A percentile compares a stretch with the other conserved stretches of the same genome.
Evolutionary conservation across 208 protist species (phyloP).

Genomic region (Jaenimonas drosophilae): DNA sequence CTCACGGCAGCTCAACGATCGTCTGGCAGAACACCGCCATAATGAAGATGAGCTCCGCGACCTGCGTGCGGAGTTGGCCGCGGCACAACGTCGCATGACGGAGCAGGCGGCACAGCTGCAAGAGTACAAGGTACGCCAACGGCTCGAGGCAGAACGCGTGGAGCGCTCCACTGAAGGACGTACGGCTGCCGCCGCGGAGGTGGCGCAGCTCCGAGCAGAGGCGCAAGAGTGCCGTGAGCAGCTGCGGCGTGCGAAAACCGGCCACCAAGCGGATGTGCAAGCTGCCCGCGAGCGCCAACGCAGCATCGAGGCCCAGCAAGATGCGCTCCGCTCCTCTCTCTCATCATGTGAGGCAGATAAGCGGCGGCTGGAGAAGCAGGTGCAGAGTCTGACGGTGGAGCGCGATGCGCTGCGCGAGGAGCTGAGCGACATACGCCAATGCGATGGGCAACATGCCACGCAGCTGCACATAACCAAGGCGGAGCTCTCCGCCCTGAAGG

Average conservation of each 20-base stretch:
- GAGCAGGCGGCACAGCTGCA: conserved; percentile 20
- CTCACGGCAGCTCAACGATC: conserved; percentile 30
- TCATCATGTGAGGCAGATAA: conserved; percentile 16
- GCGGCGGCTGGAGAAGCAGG: conserved; percentile 29
- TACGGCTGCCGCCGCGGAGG: conserved; percentile 12
- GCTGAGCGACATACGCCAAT: conserved; percentile 24
- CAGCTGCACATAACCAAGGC: conserved; percentile 50
- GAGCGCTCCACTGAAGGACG: conserved; percentile 12
- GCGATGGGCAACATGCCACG: conserved; percentile 32
- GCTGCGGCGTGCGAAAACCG: conserved; percentile 19
- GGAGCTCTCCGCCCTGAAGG: conserved; percentile 54
- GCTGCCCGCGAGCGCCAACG: conserved; percentile 18
- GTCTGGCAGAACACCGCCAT: conserved; percentile 19
- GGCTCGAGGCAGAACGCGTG: conserved; percentile 8
- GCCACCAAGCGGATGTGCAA: conserved; percentile 13
- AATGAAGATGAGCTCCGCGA: conserved; percentile 58
- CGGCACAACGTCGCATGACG: conserved; percentile 27
- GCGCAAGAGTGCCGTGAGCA: conserved; percentile 16
- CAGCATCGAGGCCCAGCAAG: conserved; percentile 24
- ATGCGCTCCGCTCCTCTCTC: conserved; percentile 21
- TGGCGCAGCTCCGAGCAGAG: conserved; percentile 26
- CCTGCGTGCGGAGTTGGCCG: conserved; percentile 36
- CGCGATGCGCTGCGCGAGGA: conserved; percentile 27
- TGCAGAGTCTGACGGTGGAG: conserved; percentile 19
- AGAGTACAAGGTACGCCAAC: conserved; percentile 10